Conservation (phyloP, 1,284 basidiomycete genomes). For the Ceratobasidium sp. region DNA sequence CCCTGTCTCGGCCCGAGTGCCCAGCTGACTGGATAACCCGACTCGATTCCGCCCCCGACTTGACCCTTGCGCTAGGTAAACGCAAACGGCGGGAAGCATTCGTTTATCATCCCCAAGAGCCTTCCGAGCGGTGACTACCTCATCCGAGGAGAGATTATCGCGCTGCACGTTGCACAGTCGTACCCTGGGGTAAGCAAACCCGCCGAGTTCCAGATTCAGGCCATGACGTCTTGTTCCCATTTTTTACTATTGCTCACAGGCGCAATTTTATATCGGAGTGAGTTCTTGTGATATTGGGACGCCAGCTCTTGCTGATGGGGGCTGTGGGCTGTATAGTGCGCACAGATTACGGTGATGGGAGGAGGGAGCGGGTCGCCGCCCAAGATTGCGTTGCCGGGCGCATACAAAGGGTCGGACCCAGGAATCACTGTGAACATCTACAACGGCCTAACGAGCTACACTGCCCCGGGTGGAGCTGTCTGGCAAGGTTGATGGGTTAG, state of each 20-base stretch:
- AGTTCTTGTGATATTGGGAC: slow-evolving; percentile 23
- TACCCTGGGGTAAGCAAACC: slow-evolving; percentile 58
- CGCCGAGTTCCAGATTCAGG: slow-evolving; percentile 58
- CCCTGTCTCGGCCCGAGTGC: background rate
- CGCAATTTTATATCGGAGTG: slow-evolving; percentile 42
- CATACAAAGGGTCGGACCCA: slow-evolving; percentile 62
- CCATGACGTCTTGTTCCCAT: slow-evolving; percentile 2
- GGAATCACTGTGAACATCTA: slow-evolving; percentile 66
- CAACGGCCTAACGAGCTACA: slow-evolving; percentile 65
- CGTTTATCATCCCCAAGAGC: slow-evolving; percentile 61
- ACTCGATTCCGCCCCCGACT: background rate
- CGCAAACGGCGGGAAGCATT: slow-evolving; percentile 62
- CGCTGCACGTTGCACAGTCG: slow-evolving; percentile 61
- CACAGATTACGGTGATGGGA: slow-evolving; percentile 60
- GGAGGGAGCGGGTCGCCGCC: slow-evolving; percentile 51
- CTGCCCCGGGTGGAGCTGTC: slow-evolving; percentile 47
- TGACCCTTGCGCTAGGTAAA: slow-evolving; percentile 52
- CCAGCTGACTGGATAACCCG: slow-evolving; percentile 18
- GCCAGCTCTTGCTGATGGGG: slow-evolving; percentile 3
- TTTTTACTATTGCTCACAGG: background rate
- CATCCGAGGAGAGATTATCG: slow-evolving; percentile 65
- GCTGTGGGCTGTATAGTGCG: slow-evolving; percentile 51
- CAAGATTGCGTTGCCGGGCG: slow-evolving; percentile 63
- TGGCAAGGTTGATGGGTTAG: slow-evolving; percentile 23
- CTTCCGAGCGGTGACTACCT: slow-evolving; percentile 66